Evolutionary conservation across 2,329 filamentous ascomycete species (phyloP), one percentile per base, ranked within the genome.

Genomic region (Fusarium praegraminearum): DNA sequence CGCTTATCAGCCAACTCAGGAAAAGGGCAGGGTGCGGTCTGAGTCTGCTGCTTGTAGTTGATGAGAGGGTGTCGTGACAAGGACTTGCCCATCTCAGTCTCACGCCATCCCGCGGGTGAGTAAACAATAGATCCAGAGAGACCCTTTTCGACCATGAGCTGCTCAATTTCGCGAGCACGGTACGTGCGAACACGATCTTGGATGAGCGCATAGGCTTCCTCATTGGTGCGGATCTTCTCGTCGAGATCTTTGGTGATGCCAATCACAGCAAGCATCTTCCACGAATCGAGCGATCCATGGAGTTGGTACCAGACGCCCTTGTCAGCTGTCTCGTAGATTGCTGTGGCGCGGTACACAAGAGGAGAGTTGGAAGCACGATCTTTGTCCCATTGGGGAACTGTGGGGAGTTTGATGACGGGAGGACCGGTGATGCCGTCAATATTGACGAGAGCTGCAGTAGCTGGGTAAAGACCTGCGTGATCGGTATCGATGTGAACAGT

Each of bases 161-260:
- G 51, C 22, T 57, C 55, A 0, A 57, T 15, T 11, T 57, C 46
- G 1, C 51, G 36, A 9, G 60, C 36, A 26, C 33, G 35, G 3
- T 36, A 36, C 2, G 35, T n/a, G 9, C 35, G 35, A 36, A 36
- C 24, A 49, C 24, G 15, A 12, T 36, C 3, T 56, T 36, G 7
- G 33, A 50, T 56, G 8, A 56, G 24, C 11, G 6, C 24, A 40
- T 32, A 33, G 2, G 53, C 53, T 10, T 50, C 53, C 1, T 50
- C 33, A 1, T 56, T 56, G 15, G 24, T 56, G 46, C 45, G 30
- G 10, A 82, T 78, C 7, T 84, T 83, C 3, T 6, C 24, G 11
- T 45, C 80, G 35, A 36, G 35, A 11, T 36, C 35, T 10, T 36
- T 36, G 16, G 35, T 36, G 7, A 36, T 36, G 7, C 35, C 35